Conservation (phyloP, 2,329 filamentous ascomycete species). For the Cercospora beticola region DNA sequence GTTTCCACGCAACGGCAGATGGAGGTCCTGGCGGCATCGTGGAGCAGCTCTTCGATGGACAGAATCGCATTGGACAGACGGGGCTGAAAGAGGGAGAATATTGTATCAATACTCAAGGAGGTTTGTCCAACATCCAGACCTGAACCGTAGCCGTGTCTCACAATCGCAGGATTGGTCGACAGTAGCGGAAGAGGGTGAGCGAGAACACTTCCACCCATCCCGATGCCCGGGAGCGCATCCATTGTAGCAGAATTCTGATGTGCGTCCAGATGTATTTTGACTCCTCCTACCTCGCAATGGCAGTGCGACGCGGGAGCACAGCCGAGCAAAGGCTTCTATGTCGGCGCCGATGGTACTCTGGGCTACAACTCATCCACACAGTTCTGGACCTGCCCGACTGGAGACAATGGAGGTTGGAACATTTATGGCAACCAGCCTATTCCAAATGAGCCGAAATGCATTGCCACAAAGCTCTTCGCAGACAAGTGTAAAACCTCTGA, state of each 20-base stretch:
- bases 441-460: conserved; percentile 50
- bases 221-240: not conserved
- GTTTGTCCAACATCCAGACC: conserved; percentile 18
- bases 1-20: conserved; percentile 53
- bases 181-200: conserved; percentile 50
- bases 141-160: not conserved
- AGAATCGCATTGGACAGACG: conserved; percentile 57
- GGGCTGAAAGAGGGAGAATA: conserved; percentile 48
- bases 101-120: conserved; percentile 55
- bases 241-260: not conserved
- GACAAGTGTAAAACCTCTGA: conserved; percentile 17
- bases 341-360: conserved; percentile 55
- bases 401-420: conserved; percentile 55
- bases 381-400: conserved; percentile 64
- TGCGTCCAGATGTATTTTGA: conserved; percentile 55
- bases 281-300: conserved; percentile 58
- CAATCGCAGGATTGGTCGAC: conserved; percentile 51
- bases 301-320: conserved; percentile 59
- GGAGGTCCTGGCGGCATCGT: conserved; percentile 50
- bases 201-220: not conserved
- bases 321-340: conserved; percentile 56
- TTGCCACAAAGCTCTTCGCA: conserved; percentile 47
- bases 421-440: conserved; percentile 50
- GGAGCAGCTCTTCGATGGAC: conserved; percentile 62
- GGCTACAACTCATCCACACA: conserved; percentile 51